Percentiles rank a stretch among this genome's conserved stretches.
Evolutionary conservation across 768 basidiomycete species (phyloP).

Genomic region (Lactarius tabidus): DNA sequence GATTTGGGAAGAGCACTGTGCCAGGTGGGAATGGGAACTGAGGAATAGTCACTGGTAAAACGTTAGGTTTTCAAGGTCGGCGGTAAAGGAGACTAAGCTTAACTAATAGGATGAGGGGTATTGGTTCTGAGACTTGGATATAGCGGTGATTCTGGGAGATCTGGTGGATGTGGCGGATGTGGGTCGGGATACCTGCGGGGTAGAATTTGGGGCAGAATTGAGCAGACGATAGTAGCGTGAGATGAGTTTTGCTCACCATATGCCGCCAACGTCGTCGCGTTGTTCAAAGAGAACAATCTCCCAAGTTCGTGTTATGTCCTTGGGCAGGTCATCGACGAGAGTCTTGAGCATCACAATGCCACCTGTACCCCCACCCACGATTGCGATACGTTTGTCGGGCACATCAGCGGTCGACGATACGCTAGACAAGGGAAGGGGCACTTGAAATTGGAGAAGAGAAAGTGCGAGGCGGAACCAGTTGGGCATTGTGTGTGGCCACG

Average conservation of each 20-base stretch:
- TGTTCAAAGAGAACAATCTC: conserved; percentile 53
- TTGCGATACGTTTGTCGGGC: conserved; percentile 44
- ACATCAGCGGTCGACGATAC: not conserved
- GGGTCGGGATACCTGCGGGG: conserved; percentile 39
- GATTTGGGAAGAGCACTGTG: conserved; percentile 49
- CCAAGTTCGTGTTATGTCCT: conserved; percentile 38
- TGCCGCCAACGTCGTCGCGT: conserved; percentile 47
- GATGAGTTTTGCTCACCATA: conserved; percentile 43
- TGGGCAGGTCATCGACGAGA: conserved; percentile 43
- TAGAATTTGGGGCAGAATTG: not conserved
- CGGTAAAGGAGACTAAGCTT: not conserved
- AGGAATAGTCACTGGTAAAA: conserved; percentile 45
- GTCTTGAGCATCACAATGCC: conserved; percentile 52
- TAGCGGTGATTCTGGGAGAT: conserved; percentile 38
- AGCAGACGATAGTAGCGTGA: not conserved
- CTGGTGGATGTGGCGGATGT: conserved; percentile 45
- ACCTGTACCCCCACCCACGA: conserved; percentile 55
- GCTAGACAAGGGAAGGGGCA: not conserved
- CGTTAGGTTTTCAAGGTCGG: conserved; percentile 26
- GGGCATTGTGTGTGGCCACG: not conserved
- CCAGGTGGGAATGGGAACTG: conserved; percentile 47
- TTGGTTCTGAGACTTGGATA: conserved; percentile 55
- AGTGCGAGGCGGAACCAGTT: conserved; percentile 23
- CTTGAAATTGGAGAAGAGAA: conserved; percentile 9
- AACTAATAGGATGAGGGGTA: conserved; percentile 48